Conservation (phyloP, 345 rosid genomes). For the Rhodamnia rubescens region DNA sequence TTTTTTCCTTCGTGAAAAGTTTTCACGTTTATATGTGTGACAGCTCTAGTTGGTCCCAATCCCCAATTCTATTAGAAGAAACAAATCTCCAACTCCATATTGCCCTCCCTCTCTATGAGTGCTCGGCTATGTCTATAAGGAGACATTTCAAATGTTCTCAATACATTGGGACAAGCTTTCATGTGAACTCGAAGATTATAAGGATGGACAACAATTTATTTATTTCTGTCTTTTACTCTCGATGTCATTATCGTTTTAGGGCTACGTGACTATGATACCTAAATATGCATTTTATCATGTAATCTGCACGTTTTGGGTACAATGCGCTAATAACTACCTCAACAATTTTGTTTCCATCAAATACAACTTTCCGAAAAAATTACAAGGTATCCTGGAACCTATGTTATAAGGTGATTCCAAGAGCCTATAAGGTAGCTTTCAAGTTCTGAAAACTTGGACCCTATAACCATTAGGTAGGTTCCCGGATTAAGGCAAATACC, state of each 20-base stretch:
- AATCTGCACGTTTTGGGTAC: neutral
- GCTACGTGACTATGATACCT: neutral
- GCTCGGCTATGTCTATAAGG: neutral
- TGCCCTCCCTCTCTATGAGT: neutral
- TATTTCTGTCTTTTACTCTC: neutral
- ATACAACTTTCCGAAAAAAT: neutral
- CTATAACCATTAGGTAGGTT: neutral
- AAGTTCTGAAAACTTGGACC: neutral
- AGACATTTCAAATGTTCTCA: neutral
- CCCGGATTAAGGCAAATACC: neutral
- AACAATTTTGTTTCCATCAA: neutral
- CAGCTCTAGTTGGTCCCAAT: neutral
- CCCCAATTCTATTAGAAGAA: neutral
- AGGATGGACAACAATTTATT: neutral
- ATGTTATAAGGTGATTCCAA: neutral
- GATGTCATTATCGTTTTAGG: neutral
- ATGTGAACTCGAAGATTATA: neutral
- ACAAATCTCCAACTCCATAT: neutral
- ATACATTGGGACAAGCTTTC: neutral
- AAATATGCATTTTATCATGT: neutral
- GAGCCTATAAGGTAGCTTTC: neutral
- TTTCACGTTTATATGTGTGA: neutral
- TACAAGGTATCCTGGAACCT: neutral
- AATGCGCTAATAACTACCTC: neutral
- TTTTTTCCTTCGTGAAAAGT: neutral